These are phyloP conservation scores for Grosmannia penicillata DNA, from an alignment of 2,329 filamentous ascomycete species.

Conservation along the genomic window DNA sequence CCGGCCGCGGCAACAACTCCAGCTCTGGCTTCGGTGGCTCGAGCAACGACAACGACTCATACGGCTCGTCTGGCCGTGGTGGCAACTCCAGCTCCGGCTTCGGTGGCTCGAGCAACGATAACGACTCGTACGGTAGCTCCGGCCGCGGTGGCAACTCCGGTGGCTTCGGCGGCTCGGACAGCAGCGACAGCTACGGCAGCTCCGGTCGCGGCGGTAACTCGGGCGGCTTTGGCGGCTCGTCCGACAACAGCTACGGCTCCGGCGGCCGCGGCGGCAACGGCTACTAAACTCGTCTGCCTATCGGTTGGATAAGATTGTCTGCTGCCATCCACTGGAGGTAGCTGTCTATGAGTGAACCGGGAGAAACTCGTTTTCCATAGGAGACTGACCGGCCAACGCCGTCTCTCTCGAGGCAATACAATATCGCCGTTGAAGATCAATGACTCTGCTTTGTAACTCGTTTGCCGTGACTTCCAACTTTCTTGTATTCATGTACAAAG, in stretches of 20 bases:
- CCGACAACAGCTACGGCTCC: conserved; percentile 4
- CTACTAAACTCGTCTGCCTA: conserved; percentile 8
- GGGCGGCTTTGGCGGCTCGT: conserved; percentile 1
- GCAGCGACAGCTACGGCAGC: conserved; percentile 1
- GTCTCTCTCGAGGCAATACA: no score
- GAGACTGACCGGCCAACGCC: no score
- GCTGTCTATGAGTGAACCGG: no score
- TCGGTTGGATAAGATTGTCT: no score
- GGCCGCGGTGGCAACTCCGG: conserved; percentile 6
- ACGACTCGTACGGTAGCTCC: conserved; percentile 1
- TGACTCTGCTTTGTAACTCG: no score
- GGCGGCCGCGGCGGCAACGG: conserved; percentile 3
- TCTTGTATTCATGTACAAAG: no score
- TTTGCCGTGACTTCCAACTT: no score
- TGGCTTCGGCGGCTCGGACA: conserved; percentile 11
- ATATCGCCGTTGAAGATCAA: no score
- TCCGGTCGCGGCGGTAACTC: conserved; percentile 1
- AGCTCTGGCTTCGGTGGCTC: conserved; percentile 2
- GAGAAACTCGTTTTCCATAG: no score
- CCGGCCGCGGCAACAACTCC: conserved; percentile 4
- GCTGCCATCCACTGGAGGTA: no score
- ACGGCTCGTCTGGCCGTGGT: neutral
- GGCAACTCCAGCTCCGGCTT: neutral
- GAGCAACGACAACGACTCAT: conserved; percentile 1
- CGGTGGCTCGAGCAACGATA: neutral